A percentile compares a stretch with the other conserved stretches of the same genome.
Conservation (phyloP, 2,329 filamentous ascomycete species). For the Calonectria pauciramosa region DNA sequence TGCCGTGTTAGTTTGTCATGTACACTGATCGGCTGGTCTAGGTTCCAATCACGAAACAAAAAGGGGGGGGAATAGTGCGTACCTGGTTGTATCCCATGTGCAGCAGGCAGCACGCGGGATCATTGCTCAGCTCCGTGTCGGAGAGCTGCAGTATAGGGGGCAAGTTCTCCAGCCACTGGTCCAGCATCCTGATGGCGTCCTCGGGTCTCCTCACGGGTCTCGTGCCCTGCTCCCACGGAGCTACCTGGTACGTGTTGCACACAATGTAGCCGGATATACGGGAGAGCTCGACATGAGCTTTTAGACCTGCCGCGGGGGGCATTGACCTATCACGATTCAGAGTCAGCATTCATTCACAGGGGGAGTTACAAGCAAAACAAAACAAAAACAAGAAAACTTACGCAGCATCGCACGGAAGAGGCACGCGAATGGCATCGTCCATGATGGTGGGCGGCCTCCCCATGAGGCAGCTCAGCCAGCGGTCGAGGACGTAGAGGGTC, state of each 20-base stretch:
- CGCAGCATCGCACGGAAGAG: constrained; percentile 56
- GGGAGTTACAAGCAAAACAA: background rate
- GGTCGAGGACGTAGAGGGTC: constrained; percentile 66
- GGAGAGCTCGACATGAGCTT: constrained; percentile 61
- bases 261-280: constrained; percentile 64
- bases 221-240: constrained; percentile 46
- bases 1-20: background rate
- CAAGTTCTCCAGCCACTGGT: constrained; percentile 56
- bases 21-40: background rate
- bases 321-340: constrained; percentile 50
- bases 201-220: constrained; percentile 52
- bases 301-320: constrained; percentile 59
- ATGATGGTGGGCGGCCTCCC: constrained; percentile 62
- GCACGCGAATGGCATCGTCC: constrained; percentile 62
- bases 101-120: constrained; percentile 59
- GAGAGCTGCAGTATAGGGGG: constrained; percentile 55
- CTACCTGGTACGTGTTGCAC: constrained; percentile 60
- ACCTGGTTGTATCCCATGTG: constrained; percentile 65
- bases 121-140: constrained; percentile 51
- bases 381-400: constrained; percentile 47
- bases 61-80: background rate
- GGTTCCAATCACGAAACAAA: background rate
- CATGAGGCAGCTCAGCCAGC: constrained; percentile 63
- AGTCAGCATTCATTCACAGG: background rate
- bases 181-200: constrained; percentile 57